Evolutionary conservation across 768 basidiomycete genomes (phyloP).

Genomic region (Naematelia encephala): DNA sequence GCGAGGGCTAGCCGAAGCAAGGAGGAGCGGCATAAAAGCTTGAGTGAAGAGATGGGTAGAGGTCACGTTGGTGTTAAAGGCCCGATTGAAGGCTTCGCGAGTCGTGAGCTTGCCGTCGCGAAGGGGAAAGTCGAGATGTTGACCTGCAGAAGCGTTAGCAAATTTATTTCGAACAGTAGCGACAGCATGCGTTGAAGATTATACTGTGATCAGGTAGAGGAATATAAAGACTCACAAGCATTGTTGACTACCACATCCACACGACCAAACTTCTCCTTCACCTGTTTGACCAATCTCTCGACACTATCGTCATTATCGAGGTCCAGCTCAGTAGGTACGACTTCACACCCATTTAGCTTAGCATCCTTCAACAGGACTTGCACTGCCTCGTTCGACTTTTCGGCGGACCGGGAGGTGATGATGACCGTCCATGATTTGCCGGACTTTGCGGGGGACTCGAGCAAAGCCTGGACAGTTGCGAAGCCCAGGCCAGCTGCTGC

Average conservation of each 20-base stretch:
- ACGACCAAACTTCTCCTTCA: constrained; percentile 4
- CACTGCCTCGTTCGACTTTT: constrained; percentile 9
- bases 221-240: constrained; percentile 16
- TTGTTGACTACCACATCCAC: constrained; percentile 26
- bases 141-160: not conserved
- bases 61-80: constrained; percentile 13
- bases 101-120: not conserved
- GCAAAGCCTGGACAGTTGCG: constrained; percentile 21
- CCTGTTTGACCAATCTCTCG: not conserved
- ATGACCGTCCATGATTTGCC: constrained; percentile 12
- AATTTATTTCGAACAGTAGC: too few species aligned
- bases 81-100: not conserved
- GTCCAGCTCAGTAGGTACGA: too few species aligned
- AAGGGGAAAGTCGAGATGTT: not conserved
- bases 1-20: constrained; percentile 13
- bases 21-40: constrained; percentile 21
- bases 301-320: constrained; percentile 18
- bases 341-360: too few species aligned
- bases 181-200: too few species aligned
- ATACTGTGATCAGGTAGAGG: too few species aligned
- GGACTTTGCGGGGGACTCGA: too few species aligned
- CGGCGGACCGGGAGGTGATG: constrained; percentile 16
- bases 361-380: not conserved
- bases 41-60: constrained; percentile 24
- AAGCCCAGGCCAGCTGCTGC: constrained; percentile 28